Conservation (phyloP, 108 stramenopile species). For the Skeletonema grethae region DNA sequence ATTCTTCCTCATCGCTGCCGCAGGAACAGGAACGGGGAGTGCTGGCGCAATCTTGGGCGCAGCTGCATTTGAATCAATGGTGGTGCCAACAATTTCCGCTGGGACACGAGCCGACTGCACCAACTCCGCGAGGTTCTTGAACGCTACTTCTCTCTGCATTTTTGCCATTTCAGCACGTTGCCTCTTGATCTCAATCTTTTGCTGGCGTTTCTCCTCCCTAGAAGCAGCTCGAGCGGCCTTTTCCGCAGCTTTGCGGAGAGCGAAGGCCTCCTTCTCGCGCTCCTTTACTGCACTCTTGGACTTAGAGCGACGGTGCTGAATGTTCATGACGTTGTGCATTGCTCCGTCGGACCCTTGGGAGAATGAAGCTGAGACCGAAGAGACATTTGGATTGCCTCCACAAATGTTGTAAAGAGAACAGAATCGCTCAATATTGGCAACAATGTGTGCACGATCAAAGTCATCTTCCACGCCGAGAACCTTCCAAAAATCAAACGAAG, state of each 20-base stretch:
- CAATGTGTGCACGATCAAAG: constrained; percentile 77
- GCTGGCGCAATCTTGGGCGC: constrained; percentile 8
- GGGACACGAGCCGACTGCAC: constrained; percentile 76
- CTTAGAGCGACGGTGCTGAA: constrained; percentile 54
- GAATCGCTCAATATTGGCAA: constrained; percentile 77
- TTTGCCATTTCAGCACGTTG: constrained; percentile 66
- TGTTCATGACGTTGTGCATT: constrained; percentile 6
- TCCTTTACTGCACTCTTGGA: constrained; percentile 57
- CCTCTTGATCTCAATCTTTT: constrained; percentile 59
- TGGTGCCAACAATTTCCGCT: constrained; percentile 77
- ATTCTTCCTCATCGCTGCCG: constrained; percentile 44
- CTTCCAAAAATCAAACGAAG: constrained; percentile 68
- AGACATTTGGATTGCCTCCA: constrained; percentile 13
- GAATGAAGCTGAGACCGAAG: not conserved
- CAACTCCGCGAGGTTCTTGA: constrained; percentile 71
- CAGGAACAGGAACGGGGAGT: not conserved
- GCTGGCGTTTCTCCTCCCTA: constrained; percentile 62
- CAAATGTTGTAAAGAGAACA: constrained; percentile 71
- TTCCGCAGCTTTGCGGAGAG: constrained; percentile 58
- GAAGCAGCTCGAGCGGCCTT: constrained; percentile 58
- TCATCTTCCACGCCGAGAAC: constrained; percentile 70
- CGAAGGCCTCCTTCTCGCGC: constrained; percentile 62
- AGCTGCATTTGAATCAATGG: constrained; percentile 37
- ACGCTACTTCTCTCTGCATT: constrained; percentile 77
- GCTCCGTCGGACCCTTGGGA: not conserved